phyloP scores from a whole-genome alignment of 2,329 filamentous ascomycete species.

The Aureobasidium sp. region DNA sequence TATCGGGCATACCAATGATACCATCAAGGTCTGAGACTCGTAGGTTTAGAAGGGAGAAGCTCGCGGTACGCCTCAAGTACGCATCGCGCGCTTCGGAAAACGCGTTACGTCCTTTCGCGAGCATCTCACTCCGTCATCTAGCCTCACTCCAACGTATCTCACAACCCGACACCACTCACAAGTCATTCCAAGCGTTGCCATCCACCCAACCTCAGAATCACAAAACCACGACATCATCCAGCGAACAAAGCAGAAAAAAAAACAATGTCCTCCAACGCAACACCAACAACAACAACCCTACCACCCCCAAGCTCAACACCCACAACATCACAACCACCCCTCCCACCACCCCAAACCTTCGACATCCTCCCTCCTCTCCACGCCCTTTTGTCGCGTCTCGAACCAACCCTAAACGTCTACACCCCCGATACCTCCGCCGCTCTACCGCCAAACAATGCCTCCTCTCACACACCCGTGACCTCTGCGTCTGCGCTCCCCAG shows the following conservation, averaged over 20 bases:
- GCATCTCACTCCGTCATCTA: not conserved
- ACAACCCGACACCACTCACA: not conserved
- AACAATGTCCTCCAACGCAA: constrained; percentile 11
- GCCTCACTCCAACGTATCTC: not conserved
- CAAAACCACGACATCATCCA: not conserved
- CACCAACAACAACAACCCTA: constrained; percentile 19
- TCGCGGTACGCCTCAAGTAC: too few relatives aligned
- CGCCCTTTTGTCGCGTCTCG: constrained; percentile 66
- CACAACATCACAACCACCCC: constrained; percentile 47
- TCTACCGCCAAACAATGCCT: not conserved
- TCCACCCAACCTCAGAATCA: not conserved
- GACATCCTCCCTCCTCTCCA: constrained; percentile 80
- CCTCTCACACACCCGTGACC: not conserved
- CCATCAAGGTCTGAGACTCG: too few relatives aligned
- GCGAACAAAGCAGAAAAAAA: not conserved
- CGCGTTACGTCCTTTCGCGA: too few relatives aligned
- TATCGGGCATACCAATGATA: too few relatives aligned
- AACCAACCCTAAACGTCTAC: constrained; percentile 15
- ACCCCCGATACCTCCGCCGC: constrained; percentile 7
- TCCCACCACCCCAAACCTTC: constrained; percentile 73
- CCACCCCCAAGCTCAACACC: constrained; percentile 18
- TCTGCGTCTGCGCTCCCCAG: not conserved
- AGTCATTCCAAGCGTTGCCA: not conserved
- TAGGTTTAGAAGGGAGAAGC: too few relatives aligned
- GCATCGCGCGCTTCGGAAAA: too few relatives aligned